phyloP scores from a whole-genome alignment of 2,329 filamentous ascomycete genomes.

The Hypoxylon rubiginosum region DNA sequence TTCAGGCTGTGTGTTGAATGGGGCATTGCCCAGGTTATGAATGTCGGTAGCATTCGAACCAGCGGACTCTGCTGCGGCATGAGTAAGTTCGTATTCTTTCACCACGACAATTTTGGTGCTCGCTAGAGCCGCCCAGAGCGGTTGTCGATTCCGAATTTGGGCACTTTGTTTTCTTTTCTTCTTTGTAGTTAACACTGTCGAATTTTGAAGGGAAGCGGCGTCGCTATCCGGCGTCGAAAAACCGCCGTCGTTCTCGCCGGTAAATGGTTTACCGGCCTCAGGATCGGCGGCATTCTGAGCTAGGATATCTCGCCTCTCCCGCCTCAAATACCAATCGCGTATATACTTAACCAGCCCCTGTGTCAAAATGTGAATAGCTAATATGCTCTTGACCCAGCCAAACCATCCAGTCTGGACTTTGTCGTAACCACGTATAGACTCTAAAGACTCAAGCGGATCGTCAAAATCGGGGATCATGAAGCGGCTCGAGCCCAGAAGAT shows the following conservation, averaged over 20 bases:
- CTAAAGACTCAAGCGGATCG: slow-evolving; percentile 61
- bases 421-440: slow-evolving; percentile 62
- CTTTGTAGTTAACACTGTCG: slow-evolving; percentile 73
- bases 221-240: slow-evolving; percentile 69
- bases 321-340: slow-evolving; percentile 74
- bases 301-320: slow-evolving; percentile 68
- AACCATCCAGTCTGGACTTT: slow-evolving; percentile 67
- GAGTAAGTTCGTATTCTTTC: slow-evolving; percentile 89
- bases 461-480: slow-evolving; percentile 60
- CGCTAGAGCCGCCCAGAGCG: slow-evolving; percentile 92
- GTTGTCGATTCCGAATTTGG: slow-evolving; percentile 89
- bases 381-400: slow-evolving; percentile 75
- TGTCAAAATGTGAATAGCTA: slow-evolving; percentile 81
- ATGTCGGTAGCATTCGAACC: slow-evolving; percentile 82
- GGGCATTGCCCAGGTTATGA: slow-evolving; percentile 81
- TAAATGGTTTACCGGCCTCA: slow-evolving; percentile 69
- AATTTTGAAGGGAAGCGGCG: slow-evolving; percentile 65
- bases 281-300: slow-evolving; percentile 68
- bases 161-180: slow-evolving; percentile 92
- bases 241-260: slow-evolving; percentile 59
- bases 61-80: slow-evolving; percentile 78
- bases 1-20: slow-evolving; percentile 77
- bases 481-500: slow-evolving; percentile 62
- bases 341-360: slow-evolving; percentile 80
- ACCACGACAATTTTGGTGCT: slow-evolving; percentile 97